Evolutionary conservation across 129 eudicot species (phyloP).

Genomic region (Logfia minima): DNA sequence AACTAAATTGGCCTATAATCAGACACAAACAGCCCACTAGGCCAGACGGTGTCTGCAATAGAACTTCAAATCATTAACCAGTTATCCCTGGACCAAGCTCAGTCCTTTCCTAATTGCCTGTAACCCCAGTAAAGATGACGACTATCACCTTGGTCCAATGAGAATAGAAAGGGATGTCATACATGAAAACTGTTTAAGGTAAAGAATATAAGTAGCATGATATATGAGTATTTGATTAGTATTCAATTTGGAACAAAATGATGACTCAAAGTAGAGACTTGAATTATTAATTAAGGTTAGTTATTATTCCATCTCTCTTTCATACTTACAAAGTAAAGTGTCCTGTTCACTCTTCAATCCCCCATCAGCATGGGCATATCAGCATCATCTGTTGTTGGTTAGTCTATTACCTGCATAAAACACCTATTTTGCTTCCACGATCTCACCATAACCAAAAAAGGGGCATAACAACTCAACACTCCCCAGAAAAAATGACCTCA

Average conservation of each 20-base stretch:
- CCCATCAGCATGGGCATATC: slow-evolving; percentile 1
- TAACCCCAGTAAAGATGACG: no score
- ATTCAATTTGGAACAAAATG: background rate
- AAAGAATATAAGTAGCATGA: background rate
- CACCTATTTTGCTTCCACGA: slow-evolving; percentile 18
- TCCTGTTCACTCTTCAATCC: slow-evolving; percentile 2
- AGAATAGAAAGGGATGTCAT: no score
- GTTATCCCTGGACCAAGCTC: no score
- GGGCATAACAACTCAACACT: background rate
- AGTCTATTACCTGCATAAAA: slow-evolving; percentile 17
- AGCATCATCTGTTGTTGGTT: slow-evolving; percentile 12
- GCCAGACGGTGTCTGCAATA: no score
- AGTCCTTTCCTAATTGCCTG: no score
- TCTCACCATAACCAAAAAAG: slow-evolving; percentile 2
- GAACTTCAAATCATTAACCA: no score
- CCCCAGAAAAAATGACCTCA: background rate
- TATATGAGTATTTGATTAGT: background rate
- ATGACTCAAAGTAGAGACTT: background rate
- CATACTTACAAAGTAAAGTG: slow-evolving; percentile 16
- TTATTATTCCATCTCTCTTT: slow-evolving; percentile 9
- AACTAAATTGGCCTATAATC: no score
- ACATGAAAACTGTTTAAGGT: no score
- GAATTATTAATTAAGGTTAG: background rate
- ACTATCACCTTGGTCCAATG: no score
- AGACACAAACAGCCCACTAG: no score